Evolutionary conservation across 441 rosid species (phyloP).

Genomic region (Mallotus japonicus): DNA sequence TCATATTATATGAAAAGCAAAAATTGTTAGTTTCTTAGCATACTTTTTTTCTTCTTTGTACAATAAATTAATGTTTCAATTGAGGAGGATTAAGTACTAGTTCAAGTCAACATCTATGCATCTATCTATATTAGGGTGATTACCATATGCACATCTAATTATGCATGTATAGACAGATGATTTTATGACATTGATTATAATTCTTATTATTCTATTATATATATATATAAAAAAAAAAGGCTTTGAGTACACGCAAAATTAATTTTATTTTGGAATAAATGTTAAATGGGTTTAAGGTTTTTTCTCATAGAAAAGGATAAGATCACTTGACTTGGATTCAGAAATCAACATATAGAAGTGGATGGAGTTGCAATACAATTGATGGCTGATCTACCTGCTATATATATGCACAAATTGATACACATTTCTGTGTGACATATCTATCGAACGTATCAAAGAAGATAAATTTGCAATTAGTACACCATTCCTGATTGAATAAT

Average conservation of each 20-base stretch:
- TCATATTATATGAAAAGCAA: too few relatives aligned
- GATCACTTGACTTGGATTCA: neutral
- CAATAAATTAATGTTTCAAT: too few relatives aligned
- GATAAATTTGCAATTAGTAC: neutral
- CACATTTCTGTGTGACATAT: neutral
- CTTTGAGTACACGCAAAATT: constrained; percentile 8
- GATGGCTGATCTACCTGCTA: constrained; percentile 7
- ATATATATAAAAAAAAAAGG: too few relatives aligned
- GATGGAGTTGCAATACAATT: neutral
- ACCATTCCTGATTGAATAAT: neutral
- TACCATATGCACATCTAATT: neutral
- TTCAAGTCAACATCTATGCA: too few relatives aligned
- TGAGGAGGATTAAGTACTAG: too few relatives aligned
- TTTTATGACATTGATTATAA: neutral
- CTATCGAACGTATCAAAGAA: neutral
- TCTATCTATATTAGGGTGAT: neutral
- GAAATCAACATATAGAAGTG: neutral
- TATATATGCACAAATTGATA: neutral
- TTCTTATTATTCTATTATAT: too few relatives aligned
- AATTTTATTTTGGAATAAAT: neutral
- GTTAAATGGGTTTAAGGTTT: neutral
- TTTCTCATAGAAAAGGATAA: neutral
- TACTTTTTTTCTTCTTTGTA: too few relatives aligned
- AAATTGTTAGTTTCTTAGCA: too few relatives aligned
- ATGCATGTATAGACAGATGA: neutral